Conservation (phyloP, 257 asterid genomes). For the Solanum pennellii region DNA sequence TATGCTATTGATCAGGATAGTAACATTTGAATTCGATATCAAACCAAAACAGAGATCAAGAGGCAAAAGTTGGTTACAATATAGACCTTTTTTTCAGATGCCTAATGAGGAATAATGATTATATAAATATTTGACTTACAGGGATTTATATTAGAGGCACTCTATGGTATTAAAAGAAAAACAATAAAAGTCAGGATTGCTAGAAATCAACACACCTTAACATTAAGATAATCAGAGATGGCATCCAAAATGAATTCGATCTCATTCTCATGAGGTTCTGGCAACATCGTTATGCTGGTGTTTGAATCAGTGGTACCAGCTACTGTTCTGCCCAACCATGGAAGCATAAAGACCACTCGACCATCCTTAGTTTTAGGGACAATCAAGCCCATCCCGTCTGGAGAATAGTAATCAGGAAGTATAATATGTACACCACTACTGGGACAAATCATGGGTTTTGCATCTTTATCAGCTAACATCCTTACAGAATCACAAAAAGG, state of each 20-base stretch:
- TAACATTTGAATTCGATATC: background rate
- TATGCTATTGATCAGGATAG: background rate
- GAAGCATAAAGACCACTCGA: constrained; percentile 97
- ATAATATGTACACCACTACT: constrained; percentile 97
- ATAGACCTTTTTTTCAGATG: background rate
- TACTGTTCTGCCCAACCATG: constrained; percentile 96
- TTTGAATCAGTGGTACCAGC: constrained; percentile 98
- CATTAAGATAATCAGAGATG: constrained; percentile 82
- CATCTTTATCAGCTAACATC: constrained; percentile 68
- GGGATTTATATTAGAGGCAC: background rate
- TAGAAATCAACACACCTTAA: constrained; percentile 50
- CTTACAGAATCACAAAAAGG: constrained; percentile 97
- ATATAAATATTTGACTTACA: background rate
- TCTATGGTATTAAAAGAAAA: background rate
- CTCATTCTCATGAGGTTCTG: constrained; percentile 97
- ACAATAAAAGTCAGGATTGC: background rate
- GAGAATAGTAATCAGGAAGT: constrained; percentile 98
- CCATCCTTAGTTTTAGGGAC: constrained; percentile 99
- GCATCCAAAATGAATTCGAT: constrained; percentile 92
- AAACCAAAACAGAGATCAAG: background rate
- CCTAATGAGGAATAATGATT: background rate
- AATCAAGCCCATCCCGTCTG: constrained; percentile 98
- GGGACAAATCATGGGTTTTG: constrained; percentile 75
- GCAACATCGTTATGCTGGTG: constrained; percentile 82
- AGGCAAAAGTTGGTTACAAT: background rate